These are phyloP conservation scores for Aspergillus udagawae DNA, from an alignment of 2,329 filamentous ascomycete genomes.

Conservation along the genomic window DNA sequence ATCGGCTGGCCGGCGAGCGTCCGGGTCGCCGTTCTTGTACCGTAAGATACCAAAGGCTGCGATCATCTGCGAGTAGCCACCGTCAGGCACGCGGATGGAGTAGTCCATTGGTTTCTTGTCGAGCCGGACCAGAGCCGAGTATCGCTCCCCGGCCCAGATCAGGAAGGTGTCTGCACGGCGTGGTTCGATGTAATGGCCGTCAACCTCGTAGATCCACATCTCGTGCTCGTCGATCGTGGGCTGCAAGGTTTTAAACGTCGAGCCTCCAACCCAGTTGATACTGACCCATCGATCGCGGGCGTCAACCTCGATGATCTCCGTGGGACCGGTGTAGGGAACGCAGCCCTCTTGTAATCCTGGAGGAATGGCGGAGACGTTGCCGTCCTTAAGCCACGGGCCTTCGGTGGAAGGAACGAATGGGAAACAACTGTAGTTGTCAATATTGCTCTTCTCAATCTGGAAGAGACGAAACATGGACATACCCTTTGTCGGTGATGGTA, in stretches of 20 bases:
- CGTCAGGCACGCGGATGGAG: constrained; percentile 47
- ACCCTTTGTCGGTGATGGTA: too few species aligned
- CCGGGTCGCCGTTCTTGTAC: neutral
- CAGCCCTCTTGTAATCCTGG: too few species aligned
- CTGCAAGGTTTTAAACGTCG: neutral
- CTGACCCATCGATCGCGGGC: neutral
- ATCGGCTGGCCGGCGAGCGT: neutral
- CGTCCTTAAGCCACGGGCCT: too few species aligned
- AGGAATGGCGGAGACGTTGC: too few species aligned
- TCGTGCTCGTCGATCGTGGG: constrained; percentile 38
- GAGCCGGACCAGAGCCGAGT: constrained; percentile 39
- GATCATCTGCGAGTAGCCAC: neutral
- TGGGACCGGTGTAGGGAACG: neutral
- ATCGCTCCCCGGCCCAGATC: constrained; percentile 36
- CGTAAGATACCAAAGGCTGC: neutral
- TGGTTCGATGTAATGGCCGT: constrained; percentile 41
- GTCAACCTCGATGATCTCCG: neutral
- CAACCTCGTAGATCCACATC: constrained; percentile 41
- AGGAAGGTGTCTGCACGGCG: constrained; percentile 30
- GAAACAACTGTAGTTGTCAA: too few species aligned
- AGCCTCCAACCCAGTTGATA: neutral
- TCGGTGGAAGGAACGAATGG: too few species aligned
- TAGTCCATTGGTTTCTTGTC: constrained; percentile 35
- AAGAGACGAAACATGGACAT: too few species aligned
- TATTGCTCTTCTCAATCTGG: too few species aligned